phyloP scores from a whole-genome alignment of 2,329 filamentous ascomycete genomes.

The Thielaviopsis punctulata region DNA sequence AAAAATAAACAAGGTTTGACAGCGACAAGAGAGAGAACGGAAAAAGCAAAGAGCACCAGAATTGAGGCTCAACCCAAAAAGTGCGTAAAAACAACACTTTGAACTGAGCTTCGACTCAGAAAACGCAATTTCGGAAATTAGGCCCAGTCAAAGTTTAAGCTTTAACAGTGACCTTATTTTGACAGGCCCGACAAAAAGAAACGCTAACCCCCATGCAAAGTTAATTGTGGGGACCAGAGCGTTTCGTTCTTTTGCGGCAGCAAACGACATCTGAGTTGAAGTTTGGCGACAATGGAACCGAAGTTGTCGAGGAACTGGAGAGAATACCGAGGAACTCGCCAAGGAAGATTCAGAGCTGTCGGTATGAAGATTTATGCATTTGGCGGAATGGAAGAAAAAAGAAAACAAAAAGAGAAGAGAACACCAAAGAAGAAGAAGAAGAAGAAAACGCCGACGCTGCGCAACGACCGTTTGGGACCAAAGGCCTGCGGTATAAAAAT shows the following conservation, averaged over 20 bases:
- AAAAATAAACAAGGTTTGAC: neutral
- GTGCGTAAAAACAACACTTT: no score
- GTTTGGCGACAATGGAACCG: neutral
- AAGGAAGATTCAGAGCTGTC: neutral
- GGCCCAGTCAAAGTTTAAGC: neutral
- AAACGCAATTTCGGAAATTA: neutral
- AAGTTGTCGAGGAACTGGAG: neutral
- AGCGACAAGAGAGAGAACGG: constrained; percentile 5
- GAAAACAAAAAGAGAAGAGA: constrained; percentile 2
- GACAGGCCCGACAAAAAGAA: constrained; percentile 3
- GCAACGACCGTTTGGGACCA: neutral
- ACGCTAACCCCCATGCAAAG: neutral
- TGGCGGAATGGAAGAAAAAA: constrained; percentile 1
- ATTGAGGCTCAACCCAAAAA: neutral
- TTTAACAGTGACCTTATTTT: neutral
- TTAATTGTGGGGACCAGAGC: neutral
- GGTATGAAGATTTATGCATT: neutral
- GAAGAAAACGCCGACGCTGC: constrained; percentile 1
- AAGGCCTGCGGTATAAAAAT: neutral
- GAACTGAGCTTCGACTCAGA: neutral
- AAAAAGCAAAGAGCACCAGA: constrained; percentile 1
- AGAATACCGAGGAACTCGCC: neutral
- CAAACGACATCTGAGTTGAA: neutral
- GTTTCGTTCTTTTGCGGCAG: neutral
- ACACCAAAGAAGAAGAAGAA: neutral